Evolutionary conservation across 2,329 filamentous ascomycete genomes (phyloP), one percentile per base, ranked within the genome.

Genomic region (Xylaria sp.): DNA sequence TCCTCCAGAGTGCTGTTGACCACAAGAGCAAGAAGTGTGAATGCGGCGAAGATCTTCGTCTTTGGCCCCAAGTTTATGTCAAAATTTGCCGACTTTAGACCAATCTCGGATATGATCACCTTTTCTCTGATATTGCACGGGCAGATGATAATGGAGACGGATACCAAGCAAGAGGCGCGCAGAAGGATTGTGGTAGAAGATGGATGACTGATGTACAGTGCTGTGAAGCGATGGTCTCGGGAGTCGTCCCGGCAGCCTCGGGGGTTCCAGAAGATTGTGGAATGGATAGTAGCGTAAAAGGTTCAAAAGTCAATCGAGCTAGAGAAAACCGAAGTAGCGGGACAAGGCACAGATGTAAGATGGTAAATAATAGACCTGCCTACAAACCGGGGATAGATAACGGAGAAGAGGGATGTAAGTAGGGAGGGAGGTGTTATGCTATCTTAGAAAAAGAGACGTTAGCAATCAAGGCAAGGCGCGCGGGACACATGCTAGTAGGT

Each of bases 181-280:
- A 45, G 60, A 57, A 56, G 11, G 44, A 63, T 47, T 54, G 60
- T 60, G 27, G 68, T 38, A 62, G 42, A 51, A 66, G 22, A 42
- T 15, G 54, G 33, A 45, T 31, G 25, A 27, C 20, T 44, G 42
- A 49, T 47, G 50, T 55, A 13, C 36, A 33, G 42, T 27, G 20
- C 36, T 39, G 42, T 27, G 20, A 44, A 61, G 60, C 10, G 54
- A 33, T 65, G 53, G 55, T 50, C 51, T 58, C 56, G 17, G 62
- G n/a, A 25, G 44, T 25, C 17, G 31, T 44, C 6, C 49, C 57
- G 51, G 65, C 49, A 67, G 61, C 68, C 63, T 66, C 64, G 42
- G 65, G 42, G 39, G 61, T 75, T 75, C 73, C 68, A 74, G 72
- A 74, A 74, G 66, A 55, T 67, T 74, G 72, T 69, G 51, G 55